Evolutionary conservation across 208 protist species (phyloP).

Genomic region (Cochliopodium minus): DNA sequence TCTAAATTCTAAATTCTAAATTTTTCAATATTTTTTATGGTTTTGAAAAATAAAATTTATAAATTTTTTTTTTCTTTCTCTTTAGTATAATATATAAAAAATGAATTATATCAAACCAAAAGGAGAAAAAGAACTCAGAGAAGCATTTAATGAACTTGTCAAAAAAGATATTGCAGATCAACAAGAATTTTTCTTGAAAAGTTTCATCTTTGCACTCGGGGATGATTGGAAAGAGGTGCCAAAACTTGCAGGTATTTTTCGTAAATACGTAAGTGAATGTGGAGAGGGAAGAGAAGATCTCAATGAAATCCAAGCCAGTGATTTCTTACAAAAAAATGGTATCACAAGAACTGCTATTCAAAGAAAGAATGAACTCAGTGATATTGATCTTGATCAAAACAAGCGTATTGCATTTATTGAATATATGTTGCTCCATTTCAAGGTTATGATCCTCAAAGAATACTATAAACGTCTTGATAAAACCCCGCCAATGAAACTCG

Average conservation of each 20-base stretch:
- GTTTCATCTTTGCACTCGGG: slow-evolving; percentile 22
- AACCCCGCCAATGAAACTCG: not conserved
- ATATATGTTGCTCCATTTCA: slow-evolving; percentile 27
- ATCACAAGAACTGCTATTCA: slow-evolving; percentile 16
- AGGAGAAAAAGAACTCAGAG: no score
- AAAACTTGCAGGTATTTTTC: slow-evolving; percentile 8
- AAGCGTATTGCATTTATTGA: slow-evolving; percentile 27
- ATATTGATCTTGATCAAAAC: slow-evolving; percentile 25
- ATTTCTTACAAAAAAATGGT: slow-evolving; percentile 24
- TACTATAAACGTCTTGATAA: slow-evolving; percentile 21
- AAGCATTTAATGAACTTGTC: not conserved
- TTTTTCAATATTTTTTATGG: no score
- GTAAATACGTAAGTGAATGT: slow-evolving; percentile 13
- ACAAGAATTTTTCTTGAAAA: slow-evolving; percentile 17
- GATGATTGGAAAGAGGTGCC: slow-evolving; percentile 18
- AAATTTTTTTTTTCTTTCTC: no score
- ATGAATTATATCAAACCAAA: no score
- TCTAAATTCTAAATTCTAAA: no score
- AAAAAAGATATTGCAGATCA: not conserved
- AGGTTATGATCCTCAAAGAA: slow-evolving; percentile 23
- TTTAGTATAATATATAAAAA: no score
- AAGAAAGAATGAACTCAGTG: slow-evolving; percentile 15
- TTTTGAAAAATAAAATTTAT: no score
- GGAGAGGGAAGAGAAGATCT: slow-evolving; percentile 9
- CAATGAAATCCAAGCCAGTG: slow-evolving; percentile 14